Percentiles rank a stretch among this genome's conserved stretches.
These are phyloP conservation scores for Aspergillus texensis DNA, from an alignment of 2,329 filamentous ascomycete genomes.

Conservation along the genomic window DNA sequence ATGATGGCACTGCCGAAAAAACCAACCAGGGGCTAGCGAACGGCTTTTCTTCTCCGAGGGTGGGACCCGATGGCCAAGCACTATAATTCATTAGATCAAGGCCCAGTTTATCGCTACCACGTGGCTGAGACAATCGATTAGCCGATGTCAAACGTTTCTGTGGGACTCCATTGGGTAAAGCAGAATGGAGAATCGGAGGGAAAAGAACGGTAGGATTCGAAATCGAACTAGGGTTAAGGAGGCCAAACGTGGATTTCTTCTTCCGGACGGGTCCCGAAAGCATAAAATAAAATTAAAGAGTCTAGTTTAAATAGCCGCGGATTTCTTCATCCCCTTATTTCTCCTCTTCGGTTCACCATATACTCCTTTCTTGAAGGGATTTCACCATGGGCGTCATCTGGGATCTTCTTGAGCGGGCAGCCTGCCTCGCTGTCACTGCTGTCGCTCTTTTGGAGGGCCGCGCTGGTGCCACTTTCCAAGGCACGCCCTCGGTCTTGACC, in stretches of 20 bases:
- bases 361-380: neutral
- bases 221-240: neutral
- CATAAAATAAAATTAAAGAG: neutral
- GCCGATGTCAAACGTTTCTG: neutral
- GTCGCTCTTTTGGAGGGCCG: slow-evolving; percentile 7
- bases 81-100: neutral
- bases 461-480: slow-evolving; percentile 11
- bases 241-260: neutral
- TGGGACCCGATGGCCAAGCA: slow-evolving; percentile 1
- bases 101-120: neutral
- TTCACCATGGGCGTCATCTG: slow-evolving; percentile 18
- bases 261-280: neutral
- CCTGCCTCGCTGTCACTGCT: slow-evolving; percentile 18
- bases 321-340: neutral
- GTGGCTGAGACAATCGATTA: slow-evolving; percentile 1
- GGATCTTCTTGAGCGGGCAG: slow-evolving; percentile 7
- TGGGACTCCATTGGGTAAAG: neutral
- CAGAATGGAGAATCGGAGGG: neutral
- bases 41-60: neutral
- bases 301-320: neutral
- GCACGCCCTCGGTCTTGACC: slow-evolving; percentile 17
- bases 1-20: neutral
- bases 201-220: neutral
- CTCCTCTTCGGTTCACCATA: neutral
- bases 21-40: neutral